Evolutionary conservation across 257 asterid species (phyloP), one percentile per base, ranked within the genome.

Genomic region (Datura wrightii): DNA sequence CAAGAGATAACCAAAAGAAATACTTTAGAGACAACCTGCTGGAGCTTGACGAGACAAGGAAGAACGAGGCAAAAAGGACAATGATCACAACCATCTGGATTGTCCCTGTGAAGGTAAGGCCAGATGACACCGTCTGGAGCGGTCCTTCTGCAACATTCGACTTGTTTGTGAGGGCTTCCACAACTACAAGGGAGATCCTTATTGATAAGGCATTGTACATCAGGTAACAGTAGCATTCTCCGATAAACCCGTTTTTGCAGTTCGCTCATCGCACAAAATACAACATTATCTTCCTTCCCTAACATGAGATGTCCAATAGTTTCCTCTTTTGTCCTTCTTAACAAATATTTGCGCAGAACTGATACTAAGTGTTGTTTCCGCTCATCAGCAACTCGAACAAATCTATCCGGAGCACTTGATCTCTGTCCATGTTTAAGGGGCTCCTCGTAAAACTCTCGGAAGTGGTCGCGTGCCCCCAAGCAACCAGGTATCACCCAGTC

Each of bases 351-450:
- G 11, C 71, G 85, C 74, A 94, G 85, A 87, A 96, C 97, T 10
- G 92, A 87, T 72, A 92, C 94, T 31, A 96, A 88, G 86, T 96
- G 98, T 65, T 92, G 93, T 86, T 93, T 94, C 76, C 98, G 87
- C 89, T 94, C 94, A 66, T 93, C 92, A 83, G 99, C 99, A 86
- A 96, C 89, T 80, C 59, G 88, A 50, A 93, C 92, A 86, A 94
- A 95, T 86, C 89, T 87, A 82, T 91, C 88, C 5, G 99, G 98
- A 84, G 99, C 99, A 83, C 90, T 93, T 86, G 94, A 93, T 86
- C 99, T 90, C 89, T 96, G 99, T 18, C 99, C 99, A 34, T 93
- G 98, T 91, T 94, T 96, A 69, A 96, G 94, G 80, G 99, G 99
- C 80, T 96, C 99, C 69, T 96, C 98, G 18, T 96, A 96, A 87